Conservation (phyloP, 2,329 filamentous ascomycete genomes). For the Aspergillus pseudoglaucus region DNA sequence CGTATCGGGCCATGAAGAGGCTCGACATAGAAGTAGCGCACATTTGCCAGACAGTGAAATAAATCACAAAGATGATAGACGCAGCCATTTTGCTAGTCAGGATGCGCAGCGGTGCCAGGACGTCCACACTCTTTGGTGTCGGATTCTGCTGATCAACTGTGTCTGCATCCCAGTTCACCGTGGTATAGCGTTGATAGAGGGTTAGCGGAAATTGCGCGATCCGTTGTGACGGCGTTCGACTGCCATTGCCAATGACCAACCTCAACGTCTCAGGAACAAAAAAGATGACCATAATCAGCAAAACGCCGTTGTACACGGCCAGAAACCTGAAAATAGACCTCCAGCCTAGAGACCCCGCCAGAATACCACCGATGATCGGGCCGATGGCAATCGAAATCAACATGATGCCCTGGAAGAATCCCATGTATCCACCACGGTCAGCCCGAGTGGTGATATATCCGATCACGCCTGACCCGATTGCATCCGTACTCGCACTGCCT, state of each 20-base stretch:
- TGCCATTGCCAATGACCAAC: constrained; percentile 27
- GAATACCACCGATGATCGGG: constrained; percentile 23
- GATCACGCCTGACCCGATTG: constrained; percentile 27
- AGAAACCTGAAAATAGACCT: constrained; percentile 28
- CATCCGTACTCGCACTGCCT: constrained; percentile 20
- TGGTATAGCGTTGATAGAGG: too few relatives aligned
- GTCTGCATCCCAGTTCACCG: too few relatives aligned
- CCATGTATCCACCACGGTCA: constrained; percentile 28
- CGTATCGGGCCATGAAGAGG: constrained; percentile 42
- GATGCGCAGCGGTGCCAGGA: too few relatives aligned
- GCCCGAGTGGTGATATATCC: constrained; percentile 24
- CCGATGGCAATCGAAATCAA: constrained; percentile 21
- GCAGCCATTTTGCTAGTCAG: too few relatives aligned
- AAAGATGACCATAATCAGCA: constrained; percentile 10
- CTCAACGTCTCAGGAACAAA: constrained; percentile 26
- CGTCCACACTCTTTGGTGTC: too few relatives aligned
- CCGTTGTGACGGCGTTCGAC: constrained; percentile 14
- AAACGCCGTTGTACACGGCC: constrained; percentile 14
- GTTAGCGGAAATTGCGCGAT: background rate
- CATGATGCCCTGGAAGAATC: constrained; percentile 17
- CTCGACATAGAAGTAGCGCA: constrained; percentile 49
- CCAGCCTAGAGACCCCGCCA: constrained; percentile 20
- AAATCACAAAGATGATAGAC: constrained; percentile 22
- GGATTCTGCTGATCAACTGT: too few relatives aligned
- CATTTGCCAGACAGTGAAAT: constrained; percentile 53